Evolutionary conservation across 495 filamentous ascomycete genomes (phyloP).

Genomic region (Penicillium egyptiacum): DNA sequence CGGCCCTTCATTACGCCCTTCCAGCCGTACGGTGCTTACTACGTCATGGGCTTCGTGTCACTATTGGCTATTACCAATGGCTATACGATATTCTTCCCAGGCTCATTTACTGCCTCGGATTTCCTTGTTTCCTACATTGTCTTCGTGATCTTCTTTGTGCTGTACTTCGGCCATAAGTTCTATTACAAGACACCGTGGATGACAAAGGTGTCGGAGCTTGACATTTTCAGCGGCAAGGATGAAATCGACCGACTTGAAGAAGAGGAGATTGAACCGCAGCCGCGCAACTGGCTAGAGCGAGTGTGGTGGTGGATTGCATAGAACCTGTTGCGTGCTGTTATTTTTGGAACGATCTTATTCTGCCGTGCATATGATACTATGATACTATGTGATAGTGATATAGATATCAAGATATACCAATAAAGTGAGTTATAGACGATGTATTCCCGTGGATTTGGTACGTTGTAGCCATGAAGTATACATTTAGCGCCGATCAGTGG

Average conservation of each 20-base stretch:
- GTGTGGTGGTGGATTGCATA: constrained; percentile 39
- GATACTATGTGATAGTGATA: background rate
- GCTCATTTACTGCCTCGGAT: constrained; percentile 39
- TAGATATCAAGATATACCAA: background rate
- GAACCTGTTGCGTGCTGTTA: background rate
- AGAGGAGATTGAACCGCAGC: constrained; percentile 26
- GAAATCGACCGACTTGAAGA: constrained; percentile 36
- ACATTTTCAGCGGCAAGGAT: constrained; percentile 34
- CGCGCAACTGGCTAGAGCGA: constrained; percentile 35
- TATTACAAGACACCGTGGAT: constrained; percentile 44
- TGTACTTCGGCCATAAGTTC: constrained; percentile 46
- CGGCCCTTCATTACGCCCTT: constrained; percentile 54
- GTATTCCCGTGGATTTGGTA: background rate
- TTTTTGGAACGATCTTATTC: background rate
- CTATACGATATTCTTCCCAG: constrained; percentile 62
- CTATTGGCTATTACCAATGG: constrained; percentile 64
- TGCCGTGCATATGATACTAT: background rate
- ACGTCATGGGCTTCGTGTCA: constrained; percentile 54
- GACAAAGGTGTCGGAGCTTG: constrained; percentile 47
- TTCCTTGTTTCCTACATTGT: constrained; percentile 52
- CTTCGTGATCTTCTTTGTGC: constrained; percentile 71
- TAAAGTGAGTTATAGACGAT: background rate
- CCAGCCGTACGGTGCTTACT: constrained; percentile 56
- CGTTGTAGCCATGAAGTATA: background rate
- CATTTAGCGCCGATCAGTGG: background rate